phyloP scores from a whole-genome alignment of 116 monocot genomes.

The Cymodocea nodosa region DNA sequence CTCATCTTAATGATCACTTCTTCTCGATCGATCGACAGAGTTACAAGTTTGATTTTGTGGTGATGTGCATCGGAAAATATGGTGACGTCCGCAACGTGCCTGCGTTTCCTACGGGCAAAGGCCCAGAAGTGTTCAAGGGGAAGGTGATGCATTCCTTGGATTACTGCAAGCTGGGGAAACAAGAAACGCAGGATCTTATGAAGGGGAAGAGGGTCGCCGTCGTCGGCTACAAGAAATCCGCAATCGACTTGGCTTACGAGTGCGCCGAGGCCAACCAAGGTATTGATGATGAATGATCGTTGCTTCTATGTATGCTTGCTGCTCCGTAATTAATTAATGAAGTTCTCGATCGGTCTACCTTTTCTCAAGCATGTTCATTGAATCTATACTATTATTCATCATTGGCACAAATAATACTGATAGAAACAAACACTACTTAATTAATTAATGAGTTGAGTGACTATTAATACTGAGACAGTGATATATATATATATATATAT shows the following conservation, averaged over 20 bases:
- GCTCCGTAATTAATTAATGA: no score
- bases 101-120: conserved; percentile 30
- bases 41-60: conserved; percentile 44
- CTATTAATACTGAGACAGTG: no score
- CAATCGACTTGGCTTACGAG: conserved; percentile 50
- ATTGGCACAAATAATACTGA: no score
- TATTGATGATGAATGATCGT: no score
- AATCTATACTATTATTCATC: no score
- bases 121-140: conserved; percentile 50
- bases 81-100: conserved; percentile 50
- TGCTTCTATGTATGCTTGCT: no score
- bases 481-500: no score
- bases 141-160: conserved; percentile 58
- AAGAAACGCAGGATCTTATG: conserved; percentile 11
- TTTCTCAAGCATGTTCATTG: no score
- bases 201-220: conserved; percentile 52
- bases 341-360: no score
- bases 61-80: conserved; percentile 59
- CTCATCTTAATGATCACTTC: no score
- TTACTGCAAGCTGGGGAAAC: conserved; percentile 37
- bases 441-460: no score
- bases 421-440: no score
- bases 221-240: conserved; percentile 56
- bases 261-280: conserved; percentile 39
- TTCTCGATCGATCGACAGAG: not conserved